Conservation (phyloP, 2,329 filamentous ascomycete genomes). For the Aschersonia sp. region DNA sequence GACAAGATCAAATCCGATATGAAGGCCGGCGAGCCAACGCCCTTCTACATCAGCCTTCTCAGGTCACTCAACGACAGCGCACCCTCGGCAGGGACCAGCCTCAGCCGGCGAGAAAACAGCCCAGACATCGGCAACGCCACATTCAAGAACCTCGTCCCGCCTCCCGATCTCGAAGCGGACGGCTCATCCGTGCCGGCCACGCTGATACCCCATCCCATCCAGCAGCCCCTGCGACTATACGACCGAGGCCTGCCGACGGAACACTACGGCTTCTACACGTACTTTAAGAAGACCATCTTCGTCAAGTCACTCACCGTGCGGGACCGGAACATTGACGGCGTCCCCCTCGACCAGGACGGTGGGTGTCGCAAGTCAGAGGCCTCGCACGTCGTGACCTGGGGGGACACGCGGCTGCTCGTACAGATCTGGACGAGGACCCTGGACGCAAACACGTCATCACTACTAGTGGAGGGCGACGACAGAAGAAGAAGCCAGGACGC, state of each 20-base stretch:
- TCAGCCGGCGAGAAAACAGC: slow-evolving; percentile 10
- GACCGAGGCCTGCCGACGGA: slow-evolving; percentile 70
- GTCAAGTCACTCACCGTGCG: slow-evolving; percentile 43
- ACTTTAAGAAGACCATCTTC: slow-evolving; percentile 81
- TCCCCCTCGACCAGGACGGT: slow-evolving; percentile 37
- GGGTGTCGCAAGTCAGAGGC: slow-evolving; percentile 39
- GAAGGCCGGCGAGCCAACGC: slow-evolving; percentile 75
- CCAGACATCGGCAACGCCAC: slow-evolving; percentile 10
- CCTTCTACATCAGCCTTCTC: slow-evolving; percentile 73
- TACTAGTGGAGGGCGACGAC: slow-evolving; percentile 15
- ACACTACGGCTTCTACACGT: slow-evolving; percentile 88
- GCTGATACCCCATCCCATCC: slow-evolving; percentile 53
- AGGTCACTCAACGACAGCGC: slow-evolving; percentile 22
- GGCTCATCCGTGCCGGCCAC: slow-evolving; percentile 59
- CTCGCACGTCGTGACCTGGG: slow-evolving; percentile 41
- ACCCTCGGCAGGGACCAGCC: slow-evolving; percentile 11
- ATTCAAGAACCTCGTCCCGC: slow-evolving; percentile 38
- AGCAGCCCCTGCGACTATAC: slow-evolving; percentile 74
- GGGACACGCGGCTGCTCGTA: slow-evolving; percentile 46
- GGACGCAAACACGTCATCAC: slow-evolving; percentile 27
- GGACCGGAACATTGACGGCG: slow-evolving; percentile 26
- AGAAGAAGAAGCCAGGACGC: slow-evolving; percentile 13
- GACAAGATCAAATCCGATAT: slow-evolving; percentile 51
- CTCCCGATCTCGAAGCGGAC: slow-evolving; percentile 47
- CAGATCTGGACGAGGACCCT: slow-evolving; percentile 47